phyloP scores from a whole-genome alignment of 805 yeast species.

The Myxozyma nipponensis region DNA sequence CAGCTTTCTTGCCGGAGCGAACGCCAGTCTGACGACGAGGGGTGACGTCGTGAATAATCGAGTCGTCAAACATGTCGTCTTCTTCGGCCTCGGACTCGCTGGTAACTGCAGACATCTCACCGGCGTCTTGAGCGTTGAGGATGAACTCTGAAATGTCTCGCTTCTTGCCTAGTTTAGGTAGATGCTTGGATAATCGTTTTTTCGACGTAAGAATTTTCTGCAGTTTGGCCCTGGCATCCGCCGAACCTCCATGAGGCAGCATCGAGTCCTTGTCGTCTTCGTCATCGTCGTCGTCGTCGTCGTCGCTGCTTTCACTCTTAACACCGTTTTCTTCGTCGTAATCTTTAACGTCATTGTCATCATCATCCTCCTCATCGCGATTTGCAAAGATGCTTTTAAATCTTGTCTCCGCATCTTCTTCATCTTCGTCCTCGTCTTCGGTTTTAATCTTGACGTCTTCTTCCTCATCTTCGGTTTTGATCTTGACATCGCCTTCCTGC shows the following conservation, averaged over 20 bases:
- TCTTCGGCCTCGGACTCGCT: conserved; percentile 94
- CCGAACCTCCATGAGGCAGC: conserved; percentile 7
- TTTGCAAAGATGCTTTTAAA: not conserved
- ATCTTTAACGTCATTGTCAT: conserved; percentile 7
- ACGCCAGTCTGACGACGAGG: conserved; percentile 19
- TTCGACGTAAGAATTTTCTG: conserved; percentile 20
- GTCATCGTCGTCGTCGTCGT: conserved; percentile 25
- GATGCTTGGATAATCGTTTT: conserved; percentile 39
- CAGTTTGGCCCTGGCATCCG: conserved; percentile 15
- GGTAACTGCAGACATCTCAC: conserved; percentile 56
- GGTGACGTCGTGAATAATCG: conserved; percentile 27
- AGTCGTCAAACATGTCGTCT: conserved; percentile 70
- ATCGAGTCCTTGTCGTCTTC: conserved; percentile 25
- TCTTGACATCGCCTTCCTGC: conserved; percentile 11
- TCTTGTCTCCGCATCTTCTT: no score
- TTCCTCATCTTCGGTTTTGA: conserved; percentile 12
- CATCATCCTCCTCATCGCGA: conserved; percentile 17
- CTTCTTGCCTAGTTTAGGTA: conserved; percentile 67
- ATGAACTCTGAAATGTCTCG: conserved; percentile 79
- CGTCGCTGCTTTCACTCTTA: conserved; percentile 23
- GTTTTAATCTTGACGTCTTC: conserved; percentile 9
- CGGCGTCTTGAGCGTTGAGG: conserved; percentile 36
- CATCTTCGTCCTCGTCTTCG: conserved; percentile 18
- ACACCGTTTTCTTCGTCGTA: conserved; percentile 13
- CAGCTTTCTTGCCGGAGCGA: conserved; percentile 72